These are phyloP conservation scores for Myrmaecium sp. DNA, from an alignment of 2,329 filamentous ascomycete genomes.

Conservation along the genomic window DNA sequence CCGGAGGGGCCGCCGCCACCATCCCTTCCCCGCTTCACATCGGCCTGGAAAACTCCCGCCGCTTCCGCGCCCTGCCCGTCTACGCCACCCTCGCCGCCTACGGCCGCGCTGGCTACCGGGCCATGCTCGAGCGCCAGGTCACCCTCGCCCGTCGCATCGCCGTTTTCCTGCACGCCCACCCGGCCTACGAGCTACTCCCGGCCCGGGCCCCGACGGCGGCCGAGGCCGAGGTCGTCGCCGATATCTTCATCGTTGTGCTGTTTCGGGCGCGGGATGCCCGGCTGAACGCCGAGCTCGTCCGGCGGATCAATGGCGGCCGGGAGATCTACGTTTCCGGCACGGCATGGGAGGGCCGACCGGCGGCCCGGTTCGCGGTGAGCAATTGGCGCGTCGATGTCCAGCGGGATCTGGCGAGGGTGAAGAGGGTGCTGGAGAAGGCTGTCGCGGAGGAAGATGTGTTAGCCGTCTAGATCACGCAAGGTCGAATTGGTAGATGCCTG, in stretches of 20 bases:
- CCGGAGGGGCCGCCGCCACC: slow-evolving; percentile 16
- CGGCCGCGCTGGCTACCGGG: slow-evolving; percentile 49
- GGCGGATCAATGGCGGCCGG: slow-evolving; percentile 54
- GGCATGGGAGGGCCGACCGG: slow-evolving; percentile 54
- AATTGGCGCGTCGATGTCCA: slow-evolving; percentile 65
- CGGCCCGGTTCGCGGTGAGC: slow-evolving; percentile 68
- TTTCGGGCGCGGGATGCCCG: slow-evolving; percentile 53
- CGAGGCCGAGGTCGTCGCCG: slow-evolving; percentile 26
- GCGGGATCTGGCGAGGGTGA: slow-evolving; percentile 49
- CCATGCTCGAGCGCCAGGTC: slow-evolving; percentile 58
- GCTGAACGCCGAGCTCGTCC: slow-evolving; percentile 50
- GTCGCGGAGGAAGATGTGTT: no score
- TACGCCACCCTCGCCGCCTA: slow-evolving; percentile 67
- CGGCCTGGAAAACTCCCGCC: slow-evolving; percentile 77
- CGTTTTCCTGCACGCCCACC: slow-evolving; percentile 41
- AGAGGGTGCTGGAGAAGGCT: slow-evolving; percentile 45
- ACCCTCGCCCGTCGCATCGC: slow-evolving; percentile 52
- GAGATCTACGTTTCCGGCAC: slow-evolving; percentile 75
- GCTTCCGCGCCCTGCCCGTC: slow-evolving; percentile 78
- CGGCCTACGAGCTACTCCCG: slow-evolving; percentile 51
- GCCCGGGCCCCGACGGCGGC: slow-evolving; percentile 13
- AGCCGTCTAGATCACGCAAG: no score
- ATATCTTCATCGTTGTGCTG: slow-evolving; percentile 54
- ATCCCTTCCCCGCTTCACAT: slow-evolving; percentile 76
- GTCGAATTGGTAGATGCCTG: no score